A percentile compares a stretch with the other conserved stretches of the same genome.
Evolutionary conservation across 352 stramenopile genomes (phyloP).

Genomic region (Phytophthora pistaciae): DNA sequence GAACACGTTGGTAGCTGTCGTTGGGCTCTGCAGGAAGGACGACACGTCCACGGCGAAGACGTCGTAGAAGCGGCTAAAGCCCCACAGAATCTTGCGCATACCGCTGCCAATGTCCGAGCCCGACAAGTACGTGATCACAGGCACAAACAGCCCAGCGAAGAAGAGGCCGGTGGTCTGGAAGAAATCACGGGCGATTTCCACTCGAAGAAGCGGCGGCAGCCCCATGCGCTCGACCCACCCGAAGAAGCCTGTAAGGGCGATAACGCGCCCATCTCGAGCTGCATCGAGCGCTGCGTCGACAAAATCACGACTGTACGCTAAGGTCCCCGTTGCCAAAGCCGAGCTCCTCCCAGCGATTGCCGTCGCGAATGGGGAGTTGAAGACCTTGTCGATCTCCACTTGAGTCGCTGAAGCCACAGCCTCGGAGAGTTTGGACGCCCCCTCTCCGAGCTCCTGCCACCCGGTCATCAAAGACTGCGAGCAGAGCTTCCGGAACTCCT

Average conservation of each 20-base stretch:
- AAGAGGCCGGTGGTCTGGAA: not conserved
- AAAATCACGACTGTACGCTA: not conserved
- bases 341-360: not conserved
- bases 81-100: conserved; percentile 5
- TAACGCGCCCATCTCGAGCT: not conserved
- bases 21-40: not conserved
- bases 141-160: not conserved
- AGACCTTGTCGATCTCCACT: conserved; percentile 1
- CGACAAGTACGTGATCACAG: not conserved
- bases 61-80: conserved; percentile 1
- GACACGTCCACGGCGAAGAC: not conserved
- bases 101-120: not conserved
- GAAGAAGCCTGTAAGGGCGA: not conserved
- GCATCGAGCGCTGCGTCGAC: not conserved
- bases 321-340: not conserved
- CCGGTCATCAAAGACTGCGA: not conserved
- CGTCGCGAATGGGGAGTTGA: not conserved
- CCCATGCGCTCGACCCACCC: conserved; percentile 2
- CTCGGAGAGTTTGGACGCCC: not conserved
- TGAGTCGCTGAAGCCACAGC: not conserved
- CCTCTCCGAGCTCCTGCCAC: conserved; percentile 1
- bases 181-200: not conserved
- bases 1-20: not conserved
- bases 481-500: not conserved
- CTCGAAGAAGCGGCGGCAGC: not conserved